Base-by-base conservation (phyloP, 805 yeast species). In the Yarrowia deformans region DNA sequence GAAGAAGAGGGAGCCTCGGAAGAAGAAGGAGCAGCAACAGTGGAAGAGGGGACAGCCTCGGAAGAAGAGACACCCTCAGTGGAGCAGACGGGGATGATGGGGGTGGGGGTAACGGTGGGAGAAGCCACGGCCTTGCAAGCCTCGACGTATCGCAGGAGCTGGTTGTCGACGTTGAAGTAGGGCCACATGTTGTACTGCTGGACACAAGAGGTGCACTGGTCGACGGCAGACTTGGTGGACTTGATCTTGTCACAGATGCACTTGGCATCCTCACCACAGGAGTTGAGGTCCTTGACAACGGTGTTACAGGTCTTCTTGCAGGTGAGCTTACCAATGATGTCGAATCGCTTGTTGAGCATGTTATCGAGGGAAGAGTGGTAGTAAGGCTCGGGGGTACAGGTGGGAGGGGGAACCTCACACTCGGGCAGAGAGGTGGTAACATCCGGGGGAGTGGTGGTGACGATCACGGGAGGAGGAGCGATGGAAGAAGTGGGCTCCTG, bases 51-150 rank as follows among this genome's bases (percentile, higher is more conserved):
- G 74, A 79, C 88, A 71, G 93, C 86, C 77, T 88, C 92, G 72
- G 90, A 86, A 86, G 90, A 86, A 86, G 86, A 37, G 13, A 37
- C 84, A 76, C 94, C 89, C 78, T 78, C 77, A 83, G 84, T 84
- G 84, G 87, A 88, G 79, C 87, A 85, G 73, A 82, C 83, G 71
- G 90, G 75, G 70, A 84, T 80, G 75, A 97, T 91, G 66, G 96
- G 81, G 71, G 76, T 81, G 79, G 97, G 96, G 81, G 96, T 90
- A 89, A 87, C 90, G 74, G 96, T 90, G 81, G 90, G 87, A 85
- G 82, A 86, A 77, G 83, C 88, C 75, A 56, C 63, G 13, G 63
- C 63, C 48, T 56, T 8, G 63, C 63, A 56, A 29, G 63, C 63
- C 63, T 56, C 63, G 39, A 40, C 48, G 63, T 56, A 56, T n/a